A percentile compares a stretch with the other conserved stretches of the same genome.
Conservation (phyloP, 2,329 filamentous ascomycete species). For the Diaporthe batatas region DNA sequence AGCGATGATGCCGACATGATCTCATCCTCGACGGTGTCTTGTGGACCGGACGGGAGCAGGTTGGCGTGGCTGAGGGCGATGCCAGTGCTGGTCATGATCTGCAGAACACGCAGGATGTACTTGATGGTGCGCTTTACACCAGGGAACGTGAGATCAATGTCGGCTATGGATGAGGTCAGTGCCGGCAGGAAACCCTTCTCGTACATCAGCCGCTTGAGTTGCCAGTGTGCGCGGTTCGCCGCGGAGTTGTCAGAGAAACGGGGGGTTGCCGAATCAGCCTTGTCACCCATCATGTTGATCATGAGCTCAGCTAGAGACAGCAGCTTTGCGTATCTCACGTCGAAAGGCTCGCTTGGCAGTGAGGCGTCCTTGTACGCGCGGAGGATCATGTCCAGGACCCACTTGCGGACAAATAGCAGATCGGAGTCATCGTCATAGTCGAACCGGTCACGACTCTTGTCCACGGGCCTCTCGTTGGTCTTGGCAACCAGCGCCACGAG, state of each 20-base stretch:
- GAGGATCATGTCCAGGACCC: constrained; percentile 92
- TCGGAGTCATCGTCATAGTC: constrained; percentile 84
- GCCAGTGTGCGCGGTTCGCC: constrained; percentile 75
- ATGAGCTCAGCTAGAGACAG: constrained; percentile 92
- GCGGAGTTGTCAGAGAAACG: constrained; percentile 50
- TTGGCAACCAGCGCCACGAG: constrained; percentile 89
- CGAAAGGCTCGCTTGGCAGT: constrained; percentile 81
- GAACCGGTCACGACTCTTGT: constrained; percentile 68
- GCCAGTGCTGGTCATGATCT: constrained; percentile 87
- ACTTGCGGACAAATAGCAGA: constrained; percentile 91
- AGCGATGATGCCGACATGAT: constrained; percentile 89
- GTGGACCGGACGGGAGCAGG: constrained; percentile 73
- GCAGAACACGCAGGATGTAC: constrained; percentile 91
- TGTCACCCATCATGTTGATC: constrained; percentile 89
- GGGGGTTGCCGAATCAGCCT: constrained; percentile 66
- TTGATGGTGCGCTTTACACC: constrained; percentile 95
- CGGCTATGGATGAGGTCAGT: constrained; percentile 90
- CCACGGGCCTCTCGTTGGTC: constrained; percentile 80
- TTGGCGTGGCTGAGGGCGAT: constrained; percentile 87
- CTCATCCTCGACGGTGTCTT: constrained; percentile 82
- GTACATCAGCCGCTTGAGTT: constrained; percentile 95
- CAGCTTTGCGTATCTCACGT: constrained; percentile 88
- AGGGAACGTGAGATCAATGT: constrained; percentile 95
- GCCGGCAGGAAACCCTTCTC: constrained; percentile 96
- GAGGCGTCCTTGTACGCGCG: constrained; percentile 93